Conservation (phyloP, 2,329 filamentous ascomycete species). For the Capronia americana region DNA sequence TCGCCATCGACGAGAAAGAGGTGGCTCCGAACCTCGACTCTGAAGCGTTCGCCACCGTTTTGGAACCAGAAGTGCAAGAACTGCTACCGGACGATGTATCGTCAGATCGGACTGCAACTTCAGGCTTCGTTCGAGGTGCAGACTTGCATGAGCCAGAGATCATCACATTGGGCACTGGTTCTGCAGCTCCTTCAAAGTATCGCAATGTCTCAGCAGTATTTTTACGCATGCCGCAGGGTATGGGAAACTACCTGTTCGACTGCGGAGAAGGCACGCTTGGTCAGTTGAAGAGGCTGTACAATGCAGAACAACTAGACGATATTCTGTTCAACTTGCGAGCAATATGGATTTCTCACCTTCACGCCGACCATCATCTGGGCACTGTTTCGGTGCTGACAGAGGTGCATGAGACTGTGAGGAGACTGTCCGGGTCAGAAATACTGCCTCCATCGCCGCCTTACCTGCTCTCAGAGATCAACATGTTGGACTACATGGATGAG, state of each 20-base stretch:
- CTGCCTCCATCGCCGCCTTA: slow-evolving; percentile 43
- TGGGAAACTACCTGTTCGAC: slow-evolving; percentile 89
- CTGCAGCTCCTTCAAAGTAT: slow-evolving; percentile 87
- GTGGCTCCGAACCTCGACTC: slow-evolving; percentile 43
- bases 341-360: slow-evolving; percentile 93
- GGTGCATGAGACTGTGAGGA: slow-evolving; percentile 15
- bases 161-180: slow-evolving; percentile 88
- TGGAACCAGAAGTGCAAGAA: slow-evolving; percentile 44
- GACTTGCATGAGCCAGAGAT: slow-evolving; percentile 80
- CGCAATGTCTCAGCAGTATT: slow-evolving; percentile 93
- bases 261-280: slow-evolving; percentile 91
- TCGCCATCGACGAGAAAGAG: slow-evolving; percentile 45
- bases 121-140: slow-evolving; percentile 65
- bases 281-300: slow-evolving; percentile 78
- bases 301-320: slow-evolving; percentile 67
- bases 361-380: slow-evolving; percentile 95
- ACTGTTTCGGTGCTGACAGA: slow-evolving; percentile 71
- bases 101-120: slow-evolving; percentile 1
- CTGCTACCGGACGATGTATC: slow-evolving; percentile 22
- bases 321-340: slow-evolving; percentile 78
- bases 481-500: slow-evolving; percentile 79
- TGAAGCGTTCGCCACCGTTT: slow-evolving; percentile 23
- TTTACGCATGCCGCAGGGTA: slow-evolving; percentile 74
- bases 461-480: slow-evolving; percentile 72
- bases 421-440: slow-evolving; percentile 9